Base-by-base conservation (phyloP, 805 yeast species). In the Hanseniaspora lachancei region DNA sequence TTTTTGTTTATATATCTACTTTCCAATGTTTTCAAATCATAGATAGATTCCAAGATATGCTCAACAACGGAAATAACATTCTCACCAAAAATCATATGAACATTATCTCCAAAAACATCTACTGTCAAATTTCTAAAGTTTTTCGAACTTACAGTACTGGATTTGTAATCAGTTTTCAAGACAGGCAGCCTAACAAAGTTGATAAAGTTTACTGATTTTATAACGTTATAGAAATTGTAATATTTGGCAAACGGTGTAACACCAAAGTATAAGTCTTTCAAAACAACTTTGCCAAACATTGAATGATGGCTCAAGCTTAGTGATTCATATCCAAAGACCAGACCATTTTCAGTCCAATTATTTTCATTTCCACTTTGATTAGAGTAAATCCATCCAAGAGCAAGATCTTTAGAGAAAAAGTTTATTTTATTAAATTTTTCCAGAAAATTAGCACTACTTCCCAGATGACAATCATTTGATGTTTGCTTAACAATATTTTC, bases 321-420 rank as follows among this genome's bases (percentile, higher is more conserved):
- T 18, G 81, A 71, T 60, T 86, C 87, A 55, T 84, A 86, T 0
- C 97, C 97, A 34, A 80, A 58, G 40, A 85, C 81, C n/a, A 87
- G 63, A 12, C 96, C 96, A 0, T 88, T 88, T 23, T 73, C 74
- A 1, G 63, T 58, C 1, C 66, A 64, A 5, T 66, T 66, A 7
- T 63, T 62, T 20, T 53, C 56, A 39, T 53, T 53, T 13, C 43
- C 38, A 3, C 35, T 44, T 32, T 47, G 42, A 18, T 47, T 47
- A 16, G 63, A 64, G n/a, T 84, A 84, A 4, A 84, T 64, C 89
- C 95, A 87, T 0, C 96, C 95, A 36, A 84, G 58, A 59, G 95
- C 84, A 58, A 85, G 72, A 59, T 83, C 78, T 60, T 81, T 77
- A 0, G 87, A 77, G 6, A 81, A 64, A 24, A 84, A 72, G 49